phyloP scores from a whole-genome alignment of 2,329 filamentous ascomycete species.

The Chalaropsis ovoidea region DNA sequence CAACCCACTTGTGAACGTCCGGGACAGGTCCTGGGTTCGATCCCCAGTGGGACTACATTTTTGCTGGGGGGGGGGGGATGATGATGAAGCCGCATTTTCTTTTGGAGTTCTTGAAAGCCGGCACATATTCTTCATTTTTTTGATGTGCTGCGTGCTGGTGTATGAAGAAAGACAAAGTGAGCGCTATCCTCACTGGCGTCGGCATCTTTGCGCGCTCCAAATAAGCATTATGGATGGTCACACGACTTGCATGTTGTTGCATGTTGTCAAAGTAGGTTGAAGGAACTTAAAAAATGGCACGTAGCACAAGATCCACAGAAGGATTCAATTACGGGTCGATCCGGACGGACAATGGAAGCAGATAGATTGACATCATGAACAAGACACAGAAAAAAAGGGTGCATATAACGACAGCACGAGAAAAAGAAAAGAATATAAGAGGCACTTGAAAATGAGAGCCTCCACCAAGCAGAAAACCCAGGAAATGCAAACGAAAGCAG shows the following conservation, averaged over 20 bases:
- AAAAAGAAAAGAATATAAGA: neutral
- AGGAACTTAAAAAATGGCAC: neutral
- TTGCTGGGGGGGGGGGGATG: neutral
- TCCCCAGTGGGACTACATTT: conserved; percentile 26
- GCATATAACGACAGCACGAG: neutral
- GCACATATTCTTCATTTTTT: no score
- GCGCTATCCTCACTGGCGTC: no score
- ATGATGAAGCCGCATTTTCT: neutral
- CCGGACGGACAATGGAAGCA: neutral
- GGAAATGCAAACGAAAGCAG: conserved; percentile 7
- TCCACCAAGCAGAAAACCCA: conserved; percentile 2
- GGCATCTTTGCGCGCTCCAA: no score
- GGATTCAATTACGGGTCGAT: neutral
- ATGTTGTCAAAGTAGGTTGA: neutral
- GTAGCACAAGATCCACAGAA: neutral
- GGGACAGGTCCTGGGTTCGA: conserved; percentile 26
- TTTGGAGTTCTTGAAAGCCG: neutral
- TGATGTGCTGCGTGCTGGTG: no score
- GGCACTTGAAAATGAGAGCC: neutral
- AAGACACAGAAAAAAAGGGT: neutral
- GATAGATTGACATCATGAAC: neutral
- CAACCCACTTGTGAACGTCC: neutral
- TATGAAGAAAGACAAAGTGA: no score
- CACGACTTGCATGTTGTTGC: neutral
- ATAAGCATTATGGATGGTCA: no score